Evolutionary conservation across 139 green algal species (phyloP).

Genomic region (Ettlia oleoabundans): DNA sequence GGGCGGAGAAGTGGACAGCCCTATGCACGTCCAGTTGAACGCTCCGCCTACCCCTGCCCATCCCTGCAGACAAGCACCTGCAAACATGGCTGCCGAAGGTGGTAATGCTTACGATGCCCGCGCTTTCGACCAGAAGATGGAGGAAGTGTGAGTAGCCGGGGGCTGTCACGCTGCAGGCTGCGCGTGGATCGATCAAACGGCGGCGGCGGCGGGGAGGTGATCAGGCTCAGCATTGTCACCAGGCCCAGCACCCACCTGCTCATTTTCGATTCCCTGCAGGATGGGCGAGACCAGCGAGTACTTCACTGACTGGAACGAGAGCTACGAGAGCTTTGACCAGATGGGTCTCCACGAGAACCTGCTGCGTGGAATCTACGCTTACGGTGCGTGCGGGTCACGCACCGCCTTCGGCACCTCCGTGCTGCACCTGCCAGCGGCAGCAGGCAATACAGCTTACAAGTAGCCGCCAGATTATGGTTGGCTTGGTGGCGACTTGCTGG

Average conservation of each 20-base stretch:
- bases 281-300: constrained; percentile 77
- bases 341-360: constrained; percentile 99
- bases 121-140: constrained; percentile 88
- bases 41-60: no score
- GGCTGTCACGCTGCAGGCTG: no score
- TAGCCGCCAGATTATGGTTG: no score
- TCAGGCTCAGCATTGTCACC: no score
- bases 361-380: constrained; percentile 99
- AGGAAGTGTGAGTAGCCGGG: constrained; percentile 76
- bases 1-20: no score
- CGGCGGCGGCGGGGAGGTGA: background rate
- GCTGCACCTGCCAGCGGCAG: no score
- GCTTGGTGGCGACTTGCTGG: no score
- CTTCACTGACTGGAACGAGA: constrained; percentile 98
- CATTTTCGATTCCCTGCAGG: constrained; percentile 50
- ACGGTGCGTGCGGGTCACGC: constrained; percentile 73
- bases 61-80: constrained; percentile 8
- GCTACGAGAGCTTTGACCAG: constrained; percentile 95
- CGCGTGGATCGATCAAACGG: no score
- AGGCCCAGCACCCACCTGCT: background rate
- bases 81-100: constrained; percentile 60
- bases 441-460: no score
- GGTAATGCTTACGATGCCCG: constrained; percentile 71
- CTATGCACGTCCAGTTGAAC: no score
- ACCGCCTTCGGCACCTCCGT: no score